A percentile compares a stretch with the other conserved stretches of the same genome.
phyloP scores from a whole-genome alignment of 2,329 filamentous ascomycete species.

The Monosporascus sp. region DNA sequence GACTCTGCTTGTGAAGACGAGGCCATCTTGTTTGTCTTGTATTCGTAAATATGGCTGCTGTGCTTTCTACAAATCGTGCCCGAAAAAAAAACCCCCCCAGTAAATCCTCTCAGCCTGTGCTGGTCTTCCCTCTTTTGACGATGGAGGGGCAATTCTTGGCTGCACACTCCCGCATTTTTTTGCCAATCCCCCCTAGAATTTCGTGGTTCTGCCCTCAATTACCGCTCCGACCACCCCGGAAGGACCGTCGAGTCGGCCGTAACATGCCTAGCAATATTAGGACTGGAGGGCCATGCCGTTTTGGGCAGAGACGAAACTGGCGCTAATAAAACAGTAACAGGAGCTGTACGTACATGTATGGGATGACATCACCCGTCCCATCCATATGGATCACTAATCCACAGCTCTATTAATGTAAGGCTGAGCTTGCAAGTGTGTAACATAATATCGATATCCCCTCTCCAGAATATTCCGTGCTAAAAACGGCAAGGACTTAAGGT shows the following conservation, averaged over 20 bases:
- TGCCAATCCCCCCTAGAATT: neutral
- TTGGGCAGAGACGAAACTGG: neutral
- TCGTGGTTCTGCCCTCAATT: neutral
- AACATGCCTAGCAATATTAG: neutral
- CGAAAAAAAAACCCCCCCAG: too few relatives aligned
- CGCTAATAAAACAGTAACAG: too few relatives aligned
- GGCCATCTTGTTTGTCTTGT: slow-evolving; percentile 6
- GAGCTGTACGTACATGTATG: too few relatives aligned
- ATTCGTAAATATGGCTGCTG: neutral
- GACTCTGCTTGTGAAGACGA: slow-evolving; percentile 13
- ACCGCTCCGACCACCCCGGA: neutral
- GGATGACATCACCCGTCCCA: neutral
- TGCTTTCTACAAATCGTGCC: neutral
- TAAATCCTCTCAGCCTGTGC: neutral
- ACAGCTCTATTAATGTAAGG: too few relatives aligned
- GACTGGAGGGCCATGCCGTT: neutral
- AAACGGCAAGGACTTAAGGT: too few relatives aligned
- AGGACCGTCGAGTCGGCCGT: neutral
- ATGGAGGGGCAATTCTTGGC: slow-evolving; percentile 14
- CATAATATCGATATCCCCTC: too few relatives aligned
- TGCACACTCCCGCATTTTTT: neutral
- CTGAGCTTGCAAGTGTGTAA: too few relatives aligned
- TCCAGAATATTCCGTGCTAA: too few relatives aligned
- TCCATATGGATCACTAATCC: too few relatives aligned
- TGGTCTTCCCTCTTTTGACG: neutral